Evolutionary conservation across 176 grass and related monocot genomes (phyloP), one percentile per base, ranked within the genome.

Genomic region (Avena eriantha): DNA sequence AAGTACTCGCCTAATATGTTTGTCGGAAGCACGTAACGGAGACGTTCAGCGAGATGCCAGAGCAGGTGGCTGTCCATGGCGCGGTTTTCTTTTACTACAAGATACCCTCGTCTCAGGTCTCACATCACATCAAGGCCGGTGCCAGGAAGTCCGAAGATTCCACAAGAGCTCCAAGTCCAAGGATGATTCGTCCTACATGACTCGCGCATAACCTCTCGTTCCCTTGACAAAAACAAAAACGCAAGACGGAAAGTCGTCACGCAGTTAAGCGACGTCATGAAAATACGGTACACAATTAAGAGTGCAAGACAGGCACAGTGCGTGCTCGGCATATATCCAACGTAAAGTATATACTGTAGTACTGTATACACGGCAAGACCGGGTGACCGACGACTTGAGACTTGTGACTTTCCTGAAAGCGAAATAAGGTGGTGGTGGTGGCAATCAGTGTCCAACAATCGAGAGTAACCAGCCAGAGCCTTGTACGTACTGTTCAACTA

Each of bases 331-430:
- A 29, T 29, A 29, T 29, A 29, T 29, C 18, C 49, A 5, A 22
- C 86, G 70, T 56, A 34, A 6, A 53, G 36, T 41, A 7, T 7
- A n/a, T n/a, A n/a, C n/a, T n/a, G 7, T 5, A 7, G 36, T 41
- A 41, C 36, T 41, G 7, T 7, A 7, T 19, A 24, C 19, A 49
- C 9, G 13, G 31, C 41, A 29, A 8, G 48, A 66, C 56, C 16
- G 16, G 17, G 16, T 18, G 51, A 54, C 51, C 69, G 58, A 67
- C 55, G 86, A 84, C 45, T 41, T 17, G 55, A 10, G 75, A 80
- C 66, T 18, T 43, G 56, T 50, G 65, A 80, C 18, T 69, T 69
- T 3, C 35, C 26, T 68, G 80, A 88, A 36, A 26, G 19, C 57
- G 1, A 73, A 87, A 56, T 29, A 29, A 29, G 29, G 29, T 29